Conservation (phyloP, 208 protist genomes). For the Leishmania amazonensis region DNA sequence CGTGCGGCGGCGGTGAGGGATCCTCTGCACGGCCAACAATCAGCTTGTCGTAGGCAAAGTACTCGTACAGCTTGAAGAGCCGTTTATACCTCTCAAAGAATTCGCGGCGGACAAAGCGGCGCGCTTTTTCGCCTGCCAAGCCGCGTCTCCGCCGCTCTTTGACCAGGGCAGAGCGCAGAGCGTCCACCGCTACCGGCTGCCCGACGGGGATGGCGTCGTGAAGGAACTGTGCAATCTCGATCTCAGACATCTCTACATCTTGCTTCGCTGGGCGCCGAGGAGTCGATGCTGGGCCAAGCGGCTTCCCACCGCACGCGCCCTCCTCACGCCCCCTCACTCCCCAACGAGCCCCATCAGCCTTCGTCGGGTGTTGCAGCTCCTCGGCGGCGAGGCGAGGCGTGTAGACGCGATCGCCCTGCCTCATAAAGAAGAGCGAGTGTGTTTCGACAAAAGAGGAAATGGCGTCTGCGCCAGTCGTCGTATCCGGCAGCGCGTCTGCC, state of each 20-base stretch:
- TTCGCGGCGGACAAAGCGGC: slow-evolving; percentile 47
- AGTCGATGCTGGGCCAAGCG: background rate
- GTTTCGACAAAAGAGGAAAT: slow-evolving; percentile 51
- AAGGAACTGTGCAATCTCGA: slow-evolving; percentile 34
- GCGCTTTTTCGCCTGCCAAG: slow-evolving; percentile 5
- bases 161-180: slow-evolving; percentile 9
- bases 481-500: background rate
- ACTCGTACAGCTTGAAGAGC: slow-evolving; percentile 25
- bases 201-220: slow-evolving; percentile 34
- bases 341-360: background rate
- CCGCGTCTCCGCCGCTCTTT: background rate
- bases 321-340: background rate
- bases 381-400: slow-evolving; percentile 36
- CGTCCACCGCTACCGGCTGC: slow-evolving; percentile 31
- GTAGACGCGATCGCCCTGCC: slow-evolving; percentile 42
- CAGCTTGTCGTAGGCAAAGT: slow-evolving; percentile 31
- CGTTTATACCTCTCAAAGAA: slow-evolving; percentile 15
- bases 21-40: slow-evolving; percentile 45
- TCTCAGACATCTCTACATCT: slow-evolving; percentile 23
- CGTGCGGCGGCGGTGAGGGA: slow-evolving; percentile 23
- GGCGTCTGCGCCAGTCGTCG: background rate
- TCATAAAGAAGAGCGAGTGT: slow-evolving; percentile 71
- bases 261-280: background rate
- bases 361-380: background rate
- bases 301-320: background rate